Percentiles rank a stretch among this genome's conserved stretches.
Conservation (phyloP, 148 eudicot genomes). For the Chenopodium suecicum region DNA sequence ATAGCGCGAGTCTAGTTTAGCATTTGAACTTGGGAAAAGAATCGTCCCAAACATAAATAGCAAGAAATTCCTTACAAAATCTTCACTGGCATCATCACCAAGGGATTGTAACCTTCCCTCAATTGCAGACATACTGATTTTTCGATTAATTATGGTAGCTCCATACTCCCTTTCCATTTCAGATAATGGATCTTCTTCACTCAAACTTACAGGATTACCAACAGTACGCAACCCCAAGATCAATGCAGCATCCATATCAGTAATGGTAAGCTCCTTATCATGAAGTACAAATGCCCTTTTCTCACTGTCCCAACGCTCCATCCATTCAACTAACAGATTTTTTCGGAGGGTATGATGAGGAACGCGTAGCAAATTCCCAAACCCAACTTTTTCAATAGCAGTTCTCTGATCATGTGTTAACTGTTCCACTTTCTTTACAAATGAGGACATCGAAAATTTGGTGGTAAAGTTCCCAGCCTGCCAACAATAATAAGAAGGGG, state of each 20-base stretch:
- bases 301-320: constrained; percentile 58
- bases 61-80: constrained; percentile 53
- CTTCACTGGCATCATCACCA: constrained; percentile 41
- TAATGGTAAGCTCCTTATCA: constrained; percentile 43
- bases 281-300: constrained; percentile 50
- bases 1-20: constrained; percentile 63
- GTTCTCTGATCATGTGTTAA: constrained; percentile 46
- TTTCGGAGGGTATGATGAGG: constrained; percentile 45
- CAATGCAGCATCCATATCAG: constrained; percentile 53
- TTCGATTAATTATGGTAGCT: constrained; percentile 39
- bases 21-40: constrained; percentile 52
- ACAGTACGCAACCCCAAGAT: constrained; percentile 53
- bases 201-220: constrained; percentile 42
- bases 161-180: constrained; percentile 57
- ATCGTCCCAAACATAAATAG: constrained; percentile 51
- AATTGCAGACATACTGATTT: constrained; percentile 36
- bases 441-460: constrained; percentile 54
- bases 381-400: constrained; percentile 49
- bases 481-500: background rate
- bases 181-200: constrained; percentile 35
- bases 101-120: constrained; percentile 52
- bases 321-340: constrained; percentile 51
- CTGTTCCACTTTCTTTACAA: constrained; percentile 46
- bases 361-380: constrained; percentile 49
- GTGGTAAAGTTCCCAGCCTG: constrained; percentile 59